phyloP scores from a whole-genome alignment of 2,329 filamentous ascomycete species.

The Phyllachora maydis region DNA sequence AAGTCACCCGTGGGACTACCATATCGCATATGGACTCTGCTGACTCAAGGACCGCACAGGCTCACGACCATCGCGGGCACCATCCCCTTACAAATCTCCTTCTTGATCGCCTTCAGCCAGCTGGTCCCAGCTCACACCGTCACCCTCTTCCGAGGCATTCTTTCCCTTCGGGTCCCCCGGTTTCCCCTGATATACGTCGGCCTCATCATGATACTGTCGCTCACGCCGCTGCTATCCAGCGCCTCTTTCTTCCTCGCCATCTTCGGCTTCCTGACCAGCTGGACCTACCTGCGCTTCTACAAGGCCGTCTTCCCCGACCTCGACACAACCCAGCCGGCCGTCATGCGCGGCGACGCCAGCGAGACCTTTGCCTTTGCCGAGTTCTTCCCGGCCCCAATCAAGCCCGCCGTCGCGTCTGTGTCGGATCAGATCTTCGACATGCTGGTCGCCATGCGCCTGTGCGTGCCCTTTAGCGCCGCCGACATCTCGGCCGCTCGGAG shows the following conservation, averaged over 20 bases:
- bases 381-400: constrained; percentile 75
- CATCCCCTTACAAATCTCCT: constrained; percentile 74
- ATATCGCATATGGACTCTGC: too few relatives aligned
- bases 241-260: constrained; percentile 63
- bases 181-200: constrained; percentile 55
- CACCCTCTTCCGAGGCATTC: constrained; percentile 68
- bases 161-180: constrained; percentile 69
- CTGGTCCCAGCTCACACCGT: constrained; percentile 94
- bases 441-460: constrained; percentile 56
- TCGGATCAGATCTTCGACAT: constrained; percentile 54
- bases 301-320: constrained; percentile 55
- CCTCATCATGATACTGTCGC: constrained; percentile 43
- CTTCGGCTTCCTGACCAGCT: constrained; percentile 70
- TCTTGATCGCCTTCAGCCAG: constrained; percentile 94
- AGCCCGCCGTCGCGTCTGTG: constrained; percentile 57
- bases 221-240: constrained; percentile 38
- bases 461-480: constrained; percentile 65
- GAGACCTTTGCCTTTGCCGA: constrained; percentile 93
- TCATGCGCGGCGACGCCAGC: constrained; percentile 73
- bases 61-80: constrained; percentile 73
- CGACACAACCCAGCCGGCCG: constrained; percentile 35
- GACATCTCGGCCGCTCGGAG: too few relatives aligned
- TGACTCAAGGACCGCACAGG: too few relatives aligned
- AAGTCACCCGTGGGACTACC: too few relatives aligned
- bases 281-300: constrained; percentile 94